Base-by-base conservation (phyloP, 2,329 filamentous ascomycete genomes). In the Talaromyces pinophilus region DNA sequence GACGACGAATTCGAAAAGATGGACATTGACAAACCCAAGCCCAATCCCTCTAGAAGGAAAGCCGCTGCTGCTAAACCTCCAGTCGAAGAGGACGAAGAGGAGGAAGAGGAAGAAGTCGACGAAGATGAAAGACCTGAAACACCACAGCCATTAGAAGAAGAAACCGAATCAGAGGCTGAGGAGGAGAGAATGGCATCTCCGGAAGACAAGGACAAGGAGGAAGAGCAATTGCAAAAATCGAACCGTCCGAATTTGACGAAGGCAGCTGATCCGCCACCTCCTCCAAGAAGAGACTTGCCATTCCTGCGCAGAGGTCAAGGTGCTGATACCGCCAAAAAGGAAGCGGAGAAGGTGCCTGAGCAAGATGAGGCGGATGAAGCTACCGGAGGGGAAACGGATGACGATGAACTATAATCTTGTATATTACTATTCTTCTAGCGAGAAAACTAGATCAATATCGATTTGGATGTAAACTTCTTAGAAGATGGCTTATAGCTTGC, bases 261-360 rank as follows among this genome's bases (percentile, higher is more conserved):
- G 30, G 40, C 69, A 11, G 35, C 70, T 13, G 67, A 70, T 59
- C 46, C 30, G n/a, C 62, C 62, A 13, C 74, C 75, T 17, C 81
- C 82, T 13, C 80, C 80, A 1, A 75, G 73, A 54, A 76, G 80
- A 67, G 76, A 79, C 55, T 70, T 83, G 19, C 81, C 81, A 0
- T 82, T 82, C 69, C 66, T 69, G 1, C 75, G 70, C 66, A 73
- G 67, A 65, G 52, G 6, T 33, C 38, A 59, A 28, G 54, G 54
- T 28, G 52, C 30, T 15, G 46, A 62, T 35, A 30, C 65, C 30
- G 38, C 64, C 28, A 59, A 69, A 48, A 63, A 3, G 44, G 55
- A 11, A n/a, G 30, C 38, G 64, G 33, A 68, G 57, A 60, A 46
- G 22, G 28, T 28, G 22, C 22, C 38, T 22, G 22, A 30, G 25